These are phyloP conservation scores for Fraxinus sp. DNA, from an alignment of 305 asterid genomes.

Conservation along the genomic window DNA sequence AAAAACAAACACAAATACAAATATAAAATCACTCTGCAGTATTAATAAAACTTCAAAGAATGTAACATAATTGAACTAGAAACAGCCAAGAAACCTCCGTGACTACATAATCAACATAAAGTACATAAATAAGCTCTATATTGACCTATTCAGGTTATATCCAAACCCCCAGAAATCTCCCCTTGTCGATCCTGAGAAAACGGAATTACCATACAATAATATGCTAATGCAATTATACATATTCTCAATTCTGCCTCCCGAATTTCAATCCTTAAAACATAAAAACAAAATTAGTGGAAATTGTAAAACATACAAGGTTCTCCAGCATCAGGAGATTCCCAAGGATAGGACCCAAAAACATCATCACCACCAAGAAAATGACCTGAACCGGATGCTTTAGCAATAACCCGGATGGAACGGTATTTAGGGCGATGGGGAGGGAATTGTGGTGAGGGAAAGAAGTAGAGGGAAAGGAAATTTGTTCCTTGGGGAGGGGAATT, in stretches of 20 bases:
- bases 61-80: not conserved
- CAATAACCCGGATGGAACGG: constrained; percentile 24
- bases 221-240: not conserved
- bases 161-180: not conserved
- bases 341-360: constrained; percentile 45
- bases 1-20: not conserved
- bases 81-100: not conserved
- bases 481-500: constrained; percentile 31
- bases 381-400: constrained; percentile 36
- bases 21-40: not conserved
- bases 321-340: constrained; percentile 43
- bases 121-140: not conserved
- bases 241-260: too few relatives aligned
- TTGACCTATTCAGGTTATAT: not conserved
- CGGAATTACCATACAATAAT: not conserved
- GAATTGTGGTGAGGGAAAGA: constrained; percentile 31
- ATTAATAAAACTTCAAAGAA: not conserved
- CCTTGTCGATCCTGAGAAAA: not conserved
- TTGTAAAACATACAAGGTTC: constrained; percentile 34
- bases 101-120: not conserved
- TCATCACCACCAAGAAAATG: constrained; percentile 45
- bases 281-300: not conserved
- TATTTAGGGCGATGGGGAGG: constrained; percentile 27
- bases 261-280: too few relatives aligned
- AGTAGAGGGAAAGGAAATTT: constrained; percentile 32